Percentiles rank a stretch among this genome's conserved stretches.
Evolutionary conservation across 2,329 filamentous ascomycete species (phyloP).

Genomic region (Dothidotthia symphoricarpi): DNA sequence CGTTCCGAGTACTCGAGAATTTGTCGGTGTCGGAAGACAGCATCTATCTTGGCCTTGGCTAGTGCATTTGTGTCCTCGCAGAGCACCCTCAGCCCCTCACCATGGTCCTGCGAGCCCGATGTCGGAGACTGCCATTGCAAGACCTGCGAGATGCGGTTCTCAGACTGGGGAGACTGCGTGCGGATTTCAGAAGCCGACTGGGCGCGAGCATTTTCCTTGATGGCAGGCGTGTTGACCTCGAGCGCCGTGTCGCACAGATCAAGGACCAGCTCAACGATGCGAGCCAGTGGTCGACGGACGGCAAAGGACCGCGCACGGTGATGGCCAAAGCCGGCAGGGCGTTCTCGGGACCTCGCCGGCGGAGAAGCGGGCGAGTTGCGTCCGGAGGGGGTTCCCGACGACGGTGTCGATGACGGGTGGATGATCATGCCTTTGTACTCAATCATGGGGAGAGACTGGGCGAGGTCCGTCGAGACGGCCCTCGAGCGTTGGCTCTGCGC

Average conservation of each 20-base stretch:
- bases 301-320: constrained; percentile 83
- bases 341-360: constrained; percentile 65
- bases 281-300: constrained; percentile 79
- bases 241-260: constrained; percentile 94
- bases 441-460: constrained; percentile 54
- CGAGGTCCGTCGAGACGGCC: constrained; percentile 51
- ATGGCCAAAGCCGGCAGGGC: constrained; percentile 70
- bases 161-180: constrained; percentile 92
- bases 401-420: constrained; percentile 66
- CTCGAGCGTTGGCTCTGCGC: constrained; percentile 66
- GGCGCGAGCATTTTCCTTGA: constrained; percentile 72
- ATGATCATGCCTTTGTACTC: constrained; percentile 90
- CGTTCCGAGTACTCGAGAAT: constrained; percentile 96
- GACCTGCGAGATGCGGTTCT: constrained; percentile 90
- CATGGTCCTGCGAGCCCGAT: constrained; percentile 85
- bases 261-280: constrained; percentile 91
- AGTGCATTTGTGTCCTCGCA: constrained; percentile 85
- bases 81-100: constrained; percentile 82
- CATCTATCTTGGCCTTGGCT: constrained; percentile 85
- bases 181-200: constrained; percentile 73
- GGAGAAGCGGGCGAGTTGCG: constrained; percentile 68
- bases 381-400: constrained; percentile 68
- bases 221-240: constrained; percentile 89
- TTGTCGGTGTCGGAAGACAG: constrained; percentile 83
- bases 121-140: constrained; percentile 95